These are phyloP conservation scores for Aspergillus piperis DNA, from an alignment of 2,329 filamentous ascomycete genomes.

Conservation along the genomic window DNA sequence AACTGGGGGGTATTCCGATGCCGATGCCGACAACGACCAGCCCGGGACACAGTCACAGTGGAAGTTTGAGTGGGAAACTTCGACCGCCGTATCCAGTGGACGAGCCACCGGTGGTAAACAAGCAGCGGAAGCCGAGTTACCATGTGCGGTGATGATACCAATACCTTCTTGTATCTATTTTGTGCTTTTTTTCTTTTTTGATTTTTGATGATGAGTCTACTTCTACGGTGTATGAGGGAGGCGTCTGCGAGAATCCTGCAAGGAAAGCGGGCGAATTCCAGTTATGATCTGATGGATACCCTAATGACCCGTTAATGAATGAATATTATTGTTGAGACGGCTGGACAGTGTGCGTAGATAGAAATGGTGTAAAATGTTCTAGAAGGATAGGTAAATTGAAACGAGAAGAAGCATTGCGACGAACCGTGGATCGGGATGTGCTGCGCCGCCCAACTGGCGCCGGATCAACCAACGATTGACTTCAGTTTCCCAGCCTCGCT, in stretches of 20 bases:
- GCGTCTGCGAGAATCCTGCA: background rate
- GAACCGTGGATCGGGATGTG: background rate
- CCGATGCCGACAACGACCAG: conserved; percentile 30
- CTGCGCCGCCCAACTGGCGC: background rate
- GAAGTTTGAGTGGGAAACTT: conserved; percentile 25
- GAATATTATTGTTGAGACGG: too few relatives aligned
- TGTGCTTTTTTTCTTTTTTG: conserved; percentile 14
- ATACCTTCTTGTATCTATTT: conserved; percentile 14
- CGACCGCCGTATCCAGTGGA: conserved; percentile 77
- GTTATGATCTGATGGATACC: conserved; percentile 9
- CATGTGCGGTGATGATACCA: conserved; percentile 48
- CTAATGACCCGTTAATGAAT: conserved; percentile 4
- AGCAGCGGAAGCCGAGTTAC: conserved; percentile 80
- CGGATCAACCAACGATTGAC: background rate
- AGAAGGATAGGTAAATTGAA: too few relatives aligned
- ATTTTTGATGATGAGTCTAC: background rate
- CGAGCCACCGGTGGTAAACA: conserved; percentile 78
- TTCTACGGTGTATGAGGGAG: background rate
- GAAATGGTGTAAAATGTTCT: too few relatives aligned
- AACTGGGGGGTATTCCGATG: conserved; percentile 35
- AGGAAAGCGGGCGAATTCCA: background rate
- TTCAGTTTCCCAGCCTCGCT: background rate
- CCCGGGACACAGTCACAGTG: conserved; percentile 10
- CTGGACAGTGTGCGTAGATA: too few relatives aligned
- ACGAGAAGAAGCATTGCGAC: background rate